Evolutionary conservation across 805 yeast genomes (phyloP).

Genomic region (Cyberlindnera lachancei): DNA sequence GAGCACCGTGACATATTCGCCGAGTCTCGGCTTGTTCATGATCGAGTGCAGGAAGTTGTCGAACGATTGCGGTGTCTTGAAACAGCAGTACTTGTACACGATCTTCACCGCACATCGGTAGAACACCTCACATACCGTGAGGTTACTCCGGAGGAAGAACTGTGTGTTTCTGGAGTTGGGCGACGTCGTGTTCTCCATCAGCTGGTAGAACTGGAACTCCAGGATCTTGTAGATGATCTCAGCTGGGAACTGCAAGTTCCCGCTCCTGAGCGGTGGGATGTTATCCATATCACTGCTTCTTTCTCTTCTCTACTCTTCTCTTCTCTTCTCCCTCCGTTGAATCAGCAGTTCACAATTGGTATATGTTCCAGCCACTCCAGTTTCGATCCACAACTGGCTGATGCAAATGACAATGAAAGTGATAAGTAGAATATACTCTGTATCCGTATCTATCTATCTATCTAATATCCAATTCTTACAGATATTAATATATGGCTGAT

Average conservation of each 20-base stretch:
- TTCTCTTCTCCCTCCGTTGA: no score
- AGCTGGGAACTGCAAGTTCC: conserved; percentile 33
- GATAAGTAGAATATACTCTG: no score
- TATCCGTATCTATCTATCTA: no score
- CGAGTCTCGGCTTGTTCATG: conserved; percentile 37
- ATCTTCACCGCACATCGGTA: conserved; percentile 50
- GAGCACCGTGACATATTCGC: conserved; percentile 60
- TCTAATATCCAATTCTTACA: no score
- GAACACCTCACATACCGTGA: conserved; percentile 50
- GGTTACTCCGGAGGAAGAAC: conserved; percentile 42
- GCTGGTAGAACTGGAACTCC: conserved; percentile 46
- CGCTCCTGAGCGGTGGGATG: no score
- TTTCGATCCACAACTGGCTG: no score
- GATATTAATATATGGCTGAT: no score
- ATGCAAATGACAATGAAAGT: no score
- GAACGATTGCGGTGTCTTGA: conserved; percentile 76
- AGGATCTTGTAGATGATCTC: conserved; percentile 49
- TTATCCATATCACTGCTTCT: no score
- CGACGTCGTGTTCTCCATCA: conserved; percentile 40
- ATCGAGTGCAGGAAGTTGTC: conserved; percentile 59
- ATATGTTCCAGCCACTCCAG: no score
- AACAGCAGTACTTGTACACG: conserved; percentile 58
- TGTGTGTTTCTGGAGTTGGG: conserved; percentile 45
- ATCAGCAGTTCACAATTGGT: no score
- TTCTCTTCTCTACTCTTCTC: no score